Evolutionary conservation across 805 yeast genomes (phyloP), one percentile per base, ranked within the genome.

Genomic region (Lipomyces starkeyi): DNA sequence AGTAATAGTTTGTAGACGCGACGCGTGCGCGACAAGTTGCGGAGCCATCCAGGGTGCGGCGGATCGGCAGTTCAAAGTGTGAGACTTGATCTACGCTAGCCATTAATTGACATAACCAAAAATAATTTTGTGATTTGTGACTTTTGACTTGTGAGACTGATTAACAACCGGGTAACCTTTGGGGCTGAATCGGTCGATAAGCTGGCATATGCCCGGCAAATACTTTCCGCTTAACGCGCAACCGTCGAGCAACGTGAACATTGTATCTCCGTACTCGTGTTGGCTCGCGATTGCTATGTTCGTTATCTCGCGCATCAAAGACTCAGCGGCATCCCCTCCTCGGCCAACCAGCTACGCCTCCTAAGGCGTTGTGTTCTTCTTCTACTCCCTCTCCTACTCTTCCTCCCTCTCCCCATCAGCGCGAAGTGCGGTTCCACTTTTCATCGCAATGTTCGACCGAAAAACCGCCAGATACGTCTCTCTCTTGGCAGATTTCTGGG

Each of bases 381-480:
- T 43, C 20, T n/a, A 43, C 49, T 6, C 11, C 22, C 14, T 6
- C n/a, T 17, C 9, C 20, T 7, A 43, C 22, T 6, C 20, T 43
- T 17, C 49, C 22, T 17, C 11, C 20, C 9, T n/a, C 22, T n/a
- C 22, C 22, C 1, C 11, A 4, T 4, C 20, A 43, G 20, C 22
- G 22, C 22, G 49, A 3, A 43, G 49, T 43, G 22, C 49, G 20
- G 49, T 43, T n/a, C 3, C 22, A 0, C 2, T n/a, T n/a, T n/a
- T n/a, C 20, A 43, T 43, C 49, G 22, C 49, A 43, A 67, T 67
- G 70, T 64, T 67, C 29, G 70, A 64, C 64, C 61, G 59, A 13
- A 53, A 59, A 49, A 67, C 71, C 7, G 71, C 71, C 34, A 60
- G 71, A 29, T 66, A 63, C 62, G 70, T 61, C 32, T 68, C 71